These are phyloP conservation scores for Malassezia japonica DNA, from an alignment of 1,284 basidiomycete genomes.

Conservation along the genomic window DNA sequence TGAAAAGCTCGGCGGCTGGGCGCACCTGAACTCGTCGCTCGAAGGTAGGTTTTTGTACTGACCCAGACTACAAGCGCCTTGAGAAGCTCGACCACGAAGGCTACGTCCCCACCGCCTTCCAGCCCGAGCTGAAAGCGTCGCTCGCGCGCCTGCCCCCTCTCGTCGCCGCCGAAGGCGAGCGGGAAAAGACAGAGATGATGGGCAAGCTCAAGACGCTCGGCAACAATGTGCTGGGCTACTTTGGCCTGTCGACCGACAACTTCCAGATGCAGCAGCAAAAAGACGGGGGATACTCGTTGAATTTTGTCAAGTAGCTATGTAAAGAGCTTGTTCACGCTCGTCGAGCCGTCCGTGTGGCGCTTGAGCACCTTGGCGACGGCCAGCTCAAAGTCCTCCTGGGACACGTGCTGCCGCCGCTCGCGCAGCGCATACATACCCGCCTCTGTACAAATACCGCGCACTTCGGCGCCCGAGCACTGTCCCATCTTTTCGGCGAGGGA, in stretches of 20 bases:
- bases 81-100: constrained; percentile 9
- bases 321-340: constrained; percentile 49
- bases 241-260: constrained; percentile 49
- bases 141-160: not conserved
- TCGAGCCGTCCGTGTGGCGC: constrained; percentile 47
- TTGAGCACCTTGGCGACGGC: constrained; percentile 76
- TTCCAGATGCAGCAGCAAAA: constrained; percentile 84
- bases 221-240: constrained; percentile 63
- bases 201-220: constrained; percentile 84
- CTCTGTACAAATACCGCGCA: constrained; percentile 95
- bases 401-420: constrained; percentile 85
- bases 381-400: constrained; percentile 97
- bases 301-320: constrained; percentile 55
- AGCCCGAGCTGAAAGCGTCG: constrained; percentile 1
- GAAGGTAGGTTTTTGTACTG: constrained; percentile 49
- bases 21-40: constrained; percentile 66
- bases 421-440: constrained; percentile 96
- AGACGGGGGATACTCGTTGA: constrained; percentile 78
- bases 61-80: constrained; percentile 8
- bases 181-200: constrained; percentile 83
- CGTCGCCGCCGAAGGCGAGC: not conserved
- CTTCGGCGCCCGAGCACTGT: constrained; percentile 93
- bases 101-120: constrained; percentile 1
- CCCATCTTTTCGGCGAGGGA: constrained; percentile 98
- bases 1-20: constrained; percentile 69